Evolutionary conservation across 108 stramenopile species (phyloP).

Genomic region (Parietichytrium sp.): DNA sequence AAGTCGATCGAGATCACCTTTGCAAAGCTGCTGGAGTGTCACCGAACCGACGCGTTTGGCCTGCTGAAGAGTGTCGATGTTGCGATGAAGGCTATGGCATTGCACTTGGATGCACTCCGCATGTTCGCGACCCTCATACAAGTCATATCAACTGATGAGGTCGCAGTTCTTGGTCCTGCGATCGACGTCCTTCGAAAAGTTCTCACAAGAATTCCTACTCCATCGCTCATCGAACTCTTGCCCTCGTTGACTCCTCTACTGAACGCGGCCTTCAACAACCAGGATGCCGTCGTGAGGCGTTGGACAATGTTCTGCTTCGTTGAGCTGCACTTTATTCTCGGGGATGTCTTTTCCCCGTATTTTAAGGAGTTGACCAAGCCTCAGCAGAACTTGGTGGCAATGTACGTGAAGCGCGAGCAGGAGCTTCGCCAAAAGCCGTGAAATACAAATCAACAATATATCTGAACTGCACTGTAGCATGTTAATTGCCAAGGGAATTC

Average conservation of each 20-base stretch:
- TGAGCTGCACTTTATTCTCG: background rate
- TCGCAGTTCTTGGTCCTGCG: background rate
- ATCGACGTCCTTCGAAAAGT: slow-evolving; percentile 2
- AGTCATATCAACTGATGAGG: background rate
- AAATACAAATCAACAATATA: too few species aligned
- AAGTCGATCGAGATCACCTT: background rate
- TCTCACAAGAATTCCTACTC: background rate
- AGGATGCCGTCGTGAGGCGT: background rate
- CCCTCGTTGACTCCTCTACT: background rate
- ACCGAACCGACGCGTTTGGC: background rate
- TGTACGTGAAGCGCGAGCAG: too few species aligned
- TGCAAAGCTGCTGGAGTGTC: background rate
- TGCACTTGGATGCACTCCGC: background rate
- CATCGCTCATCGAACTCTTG: background rate
- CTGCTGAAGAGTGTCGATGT: background rate
- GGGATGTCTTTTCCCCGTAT: too few species aligned
- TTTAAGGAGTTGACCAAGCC: too few species aligned
- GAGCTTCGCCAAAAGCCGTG: too few species aligned
- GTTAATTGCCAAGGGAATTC: too few species aligned
- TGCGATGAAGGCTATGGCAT: background rate
- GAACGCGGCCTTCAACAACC: background rate
- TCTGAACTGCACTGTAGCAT: too few species aligned
- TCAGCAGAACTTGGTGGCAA: too few species aligned
- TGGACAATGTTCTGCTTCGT: background rate
- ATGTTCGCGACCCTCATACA: background rate